Percentiles rank a stretch among this genome's conserved stretches.
Conservation (phyloP, 116 monocot species). For the Zostera marina region DNA sequence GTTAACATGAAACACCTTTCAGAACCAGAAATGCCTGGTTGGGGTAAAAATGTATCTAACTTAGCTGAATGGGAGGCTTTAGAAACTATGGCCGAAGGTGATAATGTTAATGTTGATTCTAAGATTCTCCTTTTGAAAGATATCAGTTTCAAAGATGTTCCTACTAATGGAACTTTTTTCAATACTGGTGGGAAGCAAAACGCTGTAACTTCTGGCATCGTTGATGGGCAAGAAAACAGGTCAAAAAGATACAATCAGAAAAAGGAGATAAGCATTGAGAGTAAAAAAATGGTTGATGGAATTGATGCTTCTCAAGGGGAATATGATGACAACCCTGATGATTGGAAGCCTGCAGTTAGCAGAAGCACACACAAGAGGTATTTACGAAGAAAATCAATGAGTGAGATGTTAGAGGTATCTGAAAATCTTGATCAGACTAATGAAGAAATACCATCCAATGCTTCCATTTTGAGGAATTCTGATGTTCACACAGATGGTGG, state of each 20-base stretch:
- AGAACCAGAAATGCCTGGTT: slow-evolving; percentile 72
- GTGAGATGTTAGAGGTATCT: slow-evolving; percentile 18
- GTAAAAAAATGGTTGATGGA: slow-evolving; percentile 64
- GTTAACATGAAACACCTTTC: slow-evolving; percentile 49
- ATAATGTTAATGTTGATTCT: slow-evolving; percentile 17
- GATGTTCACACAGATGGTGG: slow-evolving; percentile 14
- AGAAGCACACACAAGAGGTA: slow-evolving; percentile 75
- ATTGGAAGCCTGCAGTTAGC: slow-evolving; percentile 92
- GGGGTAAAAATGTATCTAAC: slow-evolving; percentile 92
- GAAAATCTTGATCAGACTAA: slow-evolving; percentile 8
- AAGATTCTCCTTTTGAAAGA: slow-evolving; percentile 72
- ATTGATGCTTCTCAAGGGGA: slow-evolving; percentile 78
- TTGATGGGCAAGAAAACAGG: slow-evolving; percentile 6
- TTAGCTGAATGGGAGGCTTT: slow-evolving; percentile 89
- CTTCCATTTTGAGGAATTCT: slow-evolving; percentile 9
- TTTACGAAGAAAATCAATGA: slow-evolving; percentile 60
- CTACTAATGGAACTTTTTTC: slow-evolving; percentile 3
- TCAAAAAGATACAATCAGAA: slow-evolving; percentile 12
- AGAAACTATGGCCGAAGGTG: slow-evolving; percentile 40
- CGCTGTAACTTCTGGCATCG: too few species aligned
- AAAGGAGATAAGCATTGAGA: slow-evolving; percentile 45
- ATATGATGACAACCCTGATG: slow-evolving; percentile 35
- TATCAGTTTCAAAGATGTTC: slow-evolving; percentile 25
- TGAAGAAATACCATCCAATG: slow-evolving; percentile 6
- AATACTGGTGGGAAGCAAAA: slow-evolving; percentile 8